Conservation (phyloP, 73 alveolate genomes). For the Paramecium pentaurelia region DNA sequence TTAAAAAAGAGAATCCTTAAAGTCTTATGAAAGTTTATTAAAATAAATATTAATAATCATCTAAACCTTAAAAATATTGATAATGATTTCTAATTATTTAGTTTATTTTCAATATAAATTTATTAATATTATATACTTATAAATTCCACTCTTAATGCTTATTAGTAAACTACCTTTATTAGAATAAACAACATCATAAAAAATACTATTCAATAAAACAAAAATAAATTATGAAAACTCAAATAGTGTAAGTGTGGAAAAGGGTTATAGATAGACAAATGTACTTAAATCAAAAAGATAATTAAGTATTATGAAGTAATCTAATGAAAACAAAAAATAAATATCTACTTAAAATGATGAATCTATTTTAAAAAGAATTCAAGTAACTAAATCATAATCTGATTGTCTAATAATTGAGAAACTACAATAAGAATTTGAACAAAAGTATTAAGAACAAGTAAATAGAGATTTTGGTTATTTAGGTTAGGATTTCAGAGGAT, state of each 20-base stretch:
- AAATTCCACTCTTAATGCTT: not conserved
- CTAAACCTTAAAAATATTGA: no score
- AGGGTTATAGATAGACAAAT: not conserved
- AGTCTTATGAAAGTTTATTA: no score
- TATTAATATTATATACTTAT: not conserved
- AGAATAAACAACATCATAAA: not conserved
- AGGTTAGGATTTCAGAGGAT: slow-evolving; percentile 1
- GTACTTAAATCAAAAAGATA: not conserved
- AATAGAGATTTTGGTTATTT: not conserved
- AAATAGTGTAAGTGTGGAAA: not conserved
- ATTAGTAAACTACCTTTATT: not conserved
- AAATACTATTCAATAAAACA: not conserved
- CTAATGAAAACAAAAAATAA: not conserved
- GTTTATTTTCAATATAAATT: not conserved
- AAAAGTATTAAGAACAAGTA: not conserved
- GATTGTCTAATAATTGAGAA: not conserved
- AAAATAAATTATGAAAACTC: not conserved
- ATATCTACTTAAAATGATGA: not conserved
- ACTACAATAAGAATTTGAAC: not conserved
- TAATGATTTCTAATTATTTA: not conserved
- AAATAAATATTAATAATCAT: no score
- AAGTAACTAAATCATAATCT: not conserved
- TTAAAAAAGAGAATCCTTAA: not conserved
- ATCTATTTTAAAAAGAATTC: not conserved
- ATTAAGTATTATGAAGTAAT: not conserved